Conservation (phyloP, 768 basidiomycete species). For the Termitomyces sp. region DNA sequence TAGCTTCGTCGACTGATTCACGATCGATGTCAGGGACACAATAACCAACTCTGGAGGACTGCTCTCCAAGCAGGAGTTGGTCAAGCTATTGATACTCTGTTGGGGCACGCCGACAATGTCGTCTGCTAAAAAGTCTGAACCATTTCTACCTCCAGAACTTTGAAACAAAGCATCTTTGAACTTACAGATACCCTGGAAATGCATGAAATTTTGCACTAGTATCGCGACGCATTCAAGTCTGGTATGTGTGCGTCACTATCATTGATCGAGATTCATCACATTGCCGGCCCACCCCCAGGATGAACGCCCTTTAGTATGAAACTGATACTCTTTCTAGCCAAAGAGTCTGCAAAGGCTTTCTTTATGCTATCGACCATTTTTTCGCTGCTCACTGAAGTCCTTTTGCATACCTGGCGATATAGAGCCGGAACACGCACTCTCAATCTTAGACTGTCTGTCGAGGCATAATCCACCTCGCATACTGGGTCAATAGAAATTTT, state of each 20-base stretch:
- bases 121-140: background rate
- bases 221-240: conserved; percentile 18
- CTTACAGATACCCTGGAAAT: conserved; percentile 15
- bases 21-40: background rate
- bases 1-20: background rate
- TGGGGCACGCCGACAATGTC: background rate
- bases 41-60: background rate
- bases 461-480: conserved; percentile 20
- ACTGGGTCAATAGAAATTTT: conserved; percentile 14
- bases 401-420: conserved; percentile 22
- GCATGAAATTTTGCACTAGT: conserved; percentile 15
- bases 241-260: conserved; percentile 10
- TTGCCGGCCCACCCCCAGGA: conserved; percentile 10
- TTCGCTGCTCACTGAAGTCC: conserved; percentile 19
- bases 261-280: background rate
- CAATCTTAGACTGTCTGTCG: conserved; percentile 18
- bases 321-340: conserved; percentile 16
- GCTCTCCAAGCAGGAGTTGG: background rate
- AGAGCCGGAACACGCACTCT: conserved; percentile 8
- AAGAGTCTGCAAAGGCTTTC: conserved; percentile 13
- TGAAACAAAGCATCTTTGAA: conserved; percentile 22
- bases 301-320: conserved; percentile 19
- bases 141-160: conserved; percentile 19
- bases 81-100: too few species aligned
- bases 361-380: conserved; percentile 15